Evolutionary conservation across 192 early-diverging fungal species (phyloP).

Genomic region (Glomus cerebriforme): DNA sequence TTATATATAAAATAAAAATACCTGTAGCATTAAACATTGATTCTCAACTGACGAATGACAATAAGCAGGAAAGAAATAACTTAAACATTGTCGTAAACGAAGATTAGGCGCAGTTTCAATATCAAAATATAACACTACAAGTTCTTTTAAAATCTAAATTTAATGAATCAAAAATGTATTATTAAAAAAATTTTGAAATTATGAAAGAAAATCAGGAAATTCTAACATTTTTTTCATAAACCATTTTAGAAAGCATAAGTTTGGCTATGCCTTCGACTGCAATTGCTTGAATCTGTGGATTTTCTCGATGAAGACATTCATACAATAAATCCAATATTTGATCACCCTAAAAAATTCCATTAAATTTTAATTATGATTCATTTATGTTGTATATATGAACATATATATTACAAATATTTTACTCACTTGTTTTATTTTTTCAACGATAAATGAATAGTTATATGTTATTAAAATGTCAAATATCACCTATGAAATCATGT

Average conservation of each 20-base stretch:
- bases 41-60: slow-evolving; percentile 75
- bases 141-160: slow-evolving; percentile 64
- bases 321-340: slow-evolving; percentile 54
- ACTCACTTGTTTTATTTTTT: background rate
- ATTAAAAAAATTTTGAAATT: background rate
- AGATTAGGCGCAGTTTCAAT: slow-evolving; percentile 66
- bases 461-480: slow-evolving; percentile 5
- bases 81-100: slow-evolving; percentile 80
- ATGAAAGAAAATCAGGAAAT: background rate
- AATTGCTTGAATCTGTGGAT: slow-evolving; percentile 63
- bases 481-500: background rate
- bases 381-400: background rate
- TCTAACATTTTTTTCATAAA: slow-evolving; percentile 46
- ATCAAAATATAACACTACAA: slow-evolving; percentile 86
- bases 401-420: slow-evolving; percentile 50
- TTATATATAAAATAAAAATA: slow-evolving; percentile 34
- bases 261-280: slow-evolving; percentile 79
- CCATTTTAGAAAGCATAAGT: slow-evolving; percentile 56
- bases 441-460: background rate
- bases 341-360: slow-evolving; percentile 39
- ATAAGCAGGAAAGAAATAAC: slow-evolving; percentile 86
- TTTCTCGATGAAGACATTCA: slow-evolving; percentile 57
- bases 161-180: slow-evolving; percentile 13
- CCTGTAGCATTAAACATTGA: slow-evolving; percentile 66
- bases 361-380: background rate